Conservation (phyloP, 805 yeast species). For the Metschnikowia cubensis region DNA sequence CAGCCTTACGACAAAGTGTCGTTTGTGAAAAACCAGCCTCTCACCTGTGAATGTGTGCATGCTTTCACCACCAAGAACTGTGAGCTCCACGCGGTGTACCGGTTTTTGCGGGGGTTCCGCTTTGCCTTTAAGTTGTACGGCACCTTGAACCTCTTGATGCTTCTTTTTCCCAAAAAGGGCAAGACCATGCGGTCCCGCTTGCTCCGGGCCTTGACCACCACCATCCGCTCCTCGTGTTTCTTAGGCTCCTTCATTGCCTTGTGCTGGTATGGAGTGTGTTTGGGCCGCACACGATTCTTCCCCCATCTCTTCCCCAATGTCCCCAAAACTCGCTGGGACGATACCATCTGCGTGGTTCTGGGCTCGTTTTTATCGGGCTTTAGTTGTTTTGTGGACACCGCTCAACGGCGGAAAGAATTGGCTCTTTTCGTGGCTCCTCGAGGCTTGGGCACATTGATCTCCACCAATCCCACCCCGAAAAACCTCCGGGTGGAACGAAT, state of each 20-base stretch:
- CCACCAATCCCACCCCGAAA: conserved; percentile 22
- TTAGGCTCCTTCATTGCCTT: conserved; percentile 40
- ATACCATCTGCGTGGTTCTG: conserved; percentile 35
- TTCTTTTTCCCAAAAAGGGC: conserved; percentile 20
- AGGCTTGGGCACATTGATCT: conserved; percentile 33
- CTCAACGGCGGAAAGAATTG: conserved; percentile 43
- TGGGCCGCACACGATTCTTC: conserved; percentile 36
- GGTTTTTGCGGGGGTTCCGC: conserved; percentile 39
- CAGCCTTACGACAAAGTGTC: conserved; percentile 31
- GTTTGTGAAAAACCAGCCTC: conserved; percentile 25
- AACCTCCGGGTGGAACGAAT: conserved; percentile 28
- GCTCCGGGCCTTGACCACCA: conserved; percentile 21
- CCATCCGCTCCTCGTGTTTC: conserved; percentile 41
- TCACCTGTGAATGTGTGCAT: conserved; percentile 42
- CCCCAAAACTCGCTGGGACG: conserved; percentile 34
- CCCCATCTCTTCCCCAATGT: conserved; percentile 37
- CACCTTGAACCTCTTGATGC: conserved; percentile 34
- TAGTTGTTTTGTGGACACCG: conserved; percentile 37
- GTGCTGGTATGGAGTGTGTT: conserved; percentile 47
- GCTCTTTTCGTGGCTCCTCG: conserved; percentile 45
- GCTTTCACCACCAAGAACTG: conserved; percentile 36
- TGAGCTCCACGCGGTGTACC: conserved; percentile 45
- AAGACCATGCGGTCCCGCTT: conserved; percentile 14
- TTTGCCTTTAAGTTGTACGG: conserved; percentile 40
- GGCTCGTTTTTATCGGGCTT: conserved; percentile 42